Conservation (phyloP, 75 land plant species). For the Cryptomeria japonica region DNA sequence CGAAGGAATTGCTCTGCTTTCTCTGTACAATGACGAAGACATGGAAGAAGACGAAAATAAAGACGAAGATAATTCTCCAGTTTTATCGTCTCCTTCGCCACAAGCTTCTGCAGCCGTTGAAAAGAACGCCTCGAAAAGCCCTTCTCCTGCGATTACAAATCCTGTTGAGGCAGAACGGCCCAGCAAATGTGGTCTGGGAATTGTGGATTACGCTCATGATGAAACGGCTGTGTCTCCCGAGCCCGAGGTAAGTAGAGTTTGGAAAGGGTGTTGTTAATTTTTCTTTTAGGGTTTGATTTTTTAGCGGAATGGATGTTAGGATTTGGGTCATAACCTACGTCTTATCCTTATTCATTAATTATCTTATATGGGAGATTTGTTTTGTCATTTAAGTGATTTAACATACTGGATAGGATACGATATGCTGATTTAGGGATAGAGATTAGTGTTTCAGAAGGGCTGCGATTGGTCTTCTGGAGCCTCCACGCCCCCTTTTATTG, state of each 20-base stretch:
- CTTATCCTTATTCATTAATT: not conserved
- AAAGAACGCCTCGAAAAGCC: slow-evolving; percentile 2
- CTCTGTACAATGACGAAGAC: slow-evolving; percentile 80
- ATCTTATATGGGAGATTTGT: no score
- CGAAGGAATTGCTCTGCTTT: slow-evolving; percentile 80
- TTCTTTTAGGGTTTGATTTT: not conserved
- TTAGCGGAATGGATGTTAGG: not conserved
- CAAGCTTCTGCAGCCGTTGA: not conserved
- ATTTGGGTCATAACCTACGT: not conserved
- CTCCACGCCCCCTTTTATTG: no score
- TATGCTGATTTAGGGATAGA: no score
- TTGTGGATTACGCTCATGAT: slow-evolving; percentile 92
- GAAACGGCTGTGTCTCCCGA: slow-evolving; percentile 79
- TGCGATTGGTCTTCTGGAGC: no score
- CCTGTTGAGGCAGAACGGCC: not conserved
- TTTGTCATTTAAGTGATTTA: no score
- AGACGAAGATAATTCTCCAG: not conserved
- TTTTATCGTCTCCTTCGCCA: slow-evolving; percentile 4
- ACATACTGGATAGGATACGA: no score
- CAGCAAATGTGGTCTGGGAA: slow-evolving; percentile 21
- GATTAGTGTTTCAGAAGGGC: no score
- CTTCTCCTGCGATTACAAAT: not conserved
- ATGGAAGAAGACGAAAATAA: slow-evolving; percentile 20
- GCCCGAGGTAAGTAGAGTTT: slow-evolving; percentile 46
- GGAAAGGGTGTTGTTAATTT: not conserved